Evolutionary conservation across 495 filamentous ascomycete species (phyloP).

Genomic region (Lasiosphaeria hispida): DNA sequence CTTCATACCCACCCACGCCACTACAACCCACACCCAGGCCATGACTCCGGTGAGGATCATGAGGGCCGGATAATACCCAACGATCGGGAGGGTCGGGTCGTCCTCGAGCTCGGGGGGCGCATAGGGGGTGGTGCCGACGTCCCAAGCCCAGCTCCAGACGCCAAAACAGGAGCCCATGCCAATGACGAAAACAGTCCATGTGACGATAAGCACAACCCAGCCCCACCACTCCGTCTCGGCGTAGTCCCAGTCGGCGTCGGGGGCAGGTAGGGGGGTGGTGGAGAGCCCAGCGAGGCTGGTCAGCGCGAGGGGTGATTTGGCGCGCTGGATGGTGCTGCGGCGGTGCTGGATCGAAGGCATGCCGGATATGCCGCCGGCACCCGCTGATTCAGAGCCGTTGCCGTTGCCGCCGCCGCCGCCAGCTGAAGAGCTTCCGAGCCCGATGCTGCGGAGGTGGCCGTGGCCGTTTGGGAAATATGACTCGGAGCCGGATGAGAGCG

Average conservation of each 20-base stretch:
- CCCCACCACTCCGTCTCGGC: constrained; percentile 95
- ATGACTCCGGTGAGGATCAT: constrained; percentile 91
- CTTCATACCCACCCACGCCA: constrained; percentile 99
- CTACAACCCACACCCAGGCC: constrained; percentile 97
- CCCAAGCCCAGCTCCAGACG: constrained; percentile 99
- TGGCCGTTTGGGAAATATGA: constrained; percentile 56
- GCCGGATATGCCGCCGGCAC: no score
- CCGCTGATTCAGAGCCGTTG: no score
- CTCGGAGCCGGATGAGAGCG: constrained; percentile 60
- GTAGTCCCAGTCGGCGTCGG: constrained; percentile 72
- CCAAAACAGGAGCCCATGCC: constrained; percentile 94
- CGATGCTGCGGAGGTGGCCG: constrained; percentile 3
- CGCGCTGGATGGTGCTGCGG: constrained; percentile 50
- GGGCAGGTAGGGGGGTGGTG: constrained; percentile 37
- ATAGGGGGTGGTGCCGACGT: constrained; percentile 93
- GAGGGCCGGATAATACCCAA: constrained; percentile 93
- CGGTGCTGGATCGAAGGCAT: constrained; percentile 39
- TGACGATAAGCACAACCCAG: constrained; percentile 83
- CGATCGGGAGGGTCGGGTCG: constrained; percentile 88
- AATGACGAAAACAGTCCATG: constrained; percentile 91
- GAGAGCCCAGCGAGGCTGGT: constrained; percentile 40
- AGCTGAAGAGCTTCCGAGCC: constrained; percentile 1
- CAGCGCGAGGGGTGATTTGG: constrained; percentile 61
- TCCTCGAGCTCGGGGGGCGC: constrained; percentile 91
- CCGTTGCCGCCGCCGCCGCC: neutral